Conservation (phyloP, 495 filamentous ascomycete species). For the Lasiosphaeris hirsuta region DNA sequence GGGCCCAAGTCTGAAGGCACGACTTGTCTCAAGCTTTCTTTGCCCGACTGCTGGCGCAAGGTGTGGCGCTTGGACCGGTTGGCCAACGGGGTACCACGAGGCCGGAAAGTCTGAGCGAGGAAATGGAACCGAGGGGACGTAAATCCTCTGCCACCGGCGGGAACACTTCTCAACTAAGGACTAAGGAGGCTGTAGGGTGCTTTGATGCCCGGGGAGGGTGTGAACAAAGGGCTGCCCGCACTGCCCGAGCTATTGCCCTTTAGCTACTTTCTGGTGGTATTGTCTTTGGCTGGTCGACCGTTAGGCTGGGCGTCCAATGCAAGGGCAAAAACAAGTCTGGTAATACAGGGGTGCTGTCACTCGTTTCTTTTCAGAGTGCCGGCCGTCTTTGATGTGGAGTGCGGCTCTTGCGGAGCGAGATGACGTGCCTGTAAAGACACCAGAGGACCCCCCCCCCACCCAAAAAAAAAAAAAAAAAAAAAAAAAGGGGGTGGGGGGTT, state of each 20-base stretch:
- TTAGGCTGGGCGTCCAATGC: conserved; percentile 23
- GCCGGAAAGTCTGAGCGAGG: not conserved
- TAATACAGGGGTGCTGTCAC: conserved; percentile 11
- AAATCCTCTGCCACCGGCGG: not conserved
- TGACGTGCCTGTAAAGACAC: conserved; percentile 3
- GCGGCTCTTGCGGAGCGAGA: conserved; percentile 5
- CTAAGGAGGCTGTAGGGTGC: not conserved
- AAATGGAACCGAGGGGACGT: not conserved
- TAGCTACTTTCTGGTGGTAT: not conserved
- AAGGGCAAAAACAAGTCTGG: conserved; percentile 3
- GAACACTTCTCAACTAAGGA: not conserved
- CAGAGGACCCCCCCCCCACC: too few relatives aligned
- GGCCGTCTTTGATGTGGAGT: conserved; percentile 3
- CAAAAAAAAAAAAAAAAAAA: too few relatives aligned
- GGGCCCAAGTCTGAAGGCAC: too few relatives aligned
- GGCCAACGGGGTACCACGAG: not conserved
- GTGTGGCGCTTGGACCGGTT: too few relatives aligned
- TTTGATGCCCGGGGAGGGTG: not conserved
- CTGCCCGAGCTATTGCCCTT: conserved; percentile 1
- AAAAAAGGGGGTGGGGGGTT: too few relatives aligned
- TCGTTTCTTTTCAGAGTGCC: not conserved
- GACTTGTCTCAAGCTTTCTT: too few relatives aligned
- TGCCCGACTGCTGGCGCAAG: too few relatives aligned
- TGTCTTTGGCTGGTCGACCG: not conserved
- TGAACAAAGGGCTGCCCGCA: not conserved